These are phyloP conservation scores for Candida sp. DNA, from an alignment of 1,139 yeast species.

Conservation along the genomic window DNA sequence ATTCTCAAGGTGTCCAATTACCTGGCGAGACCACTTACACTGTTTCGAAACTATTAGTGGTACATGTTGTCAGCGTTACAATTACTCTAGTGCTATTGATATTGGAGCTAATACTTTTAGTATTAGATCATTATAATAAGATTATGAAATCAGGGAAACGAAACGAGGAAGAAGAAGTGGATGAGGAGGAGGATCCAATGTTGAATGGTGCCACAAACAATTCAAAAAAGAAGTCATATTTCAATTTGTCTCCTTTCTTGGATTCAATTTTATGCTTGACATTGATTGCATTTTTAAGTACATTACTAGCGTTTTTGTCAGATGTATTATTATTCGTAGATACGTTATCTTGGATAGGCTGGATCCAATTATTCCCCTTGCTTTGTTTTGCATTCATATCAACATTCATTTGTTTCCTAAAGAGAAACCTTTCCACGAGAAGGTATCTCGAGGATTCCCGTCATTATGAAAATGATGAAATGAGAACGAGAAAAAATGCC, in stretches of 20 bases:
- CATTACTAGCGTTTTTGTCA: slow-evolving; percentile 37
- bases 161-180: background rate
- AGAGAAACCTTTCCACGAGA: slow-evolving; percentile 36
- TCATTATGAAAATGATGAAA: slow-evolving; percentile 31
- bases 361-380: slow-evolving; percentile 43
- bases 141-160: slow-evolving; percentile 10
- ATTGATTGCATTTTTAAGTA: slow-evolving; percentile 32
- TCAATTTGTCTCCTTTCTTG: slow-evolving; percentile 26
- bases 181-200: background rate
- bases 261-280: slow-evolving; percentile 32
- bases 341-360: slow-evolving; percentile 37
- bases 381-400: slow-evolving; percentile 32
- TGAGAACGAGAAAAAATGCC: slow-evolving; percentile 26
- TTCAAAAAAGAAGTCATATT: slow-evolving; percentile 5
- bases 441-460: slow-evolving; percentile 32
- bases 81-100: slow-evolving; percentile 24
- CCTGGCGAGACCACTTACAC: slow-evolving; percentile 41
- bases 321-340: slow-evolving; percentile 42
- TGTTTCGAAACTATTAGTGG: slow-evolving; percentile 40
- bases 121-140: background rate
- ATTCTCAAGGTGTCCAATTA: slow-evolving; percentile 21
- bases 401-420: slow-evolving; percentile 38
- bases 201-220: background rate
- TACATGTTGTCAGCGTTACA: slow-evolving; percentile 43
- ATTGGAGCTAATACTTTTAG: slow-evolving; percentile 4